Conservation (phyloP, 164 flowering plant species). For the Echeveria elegans region DNA sequence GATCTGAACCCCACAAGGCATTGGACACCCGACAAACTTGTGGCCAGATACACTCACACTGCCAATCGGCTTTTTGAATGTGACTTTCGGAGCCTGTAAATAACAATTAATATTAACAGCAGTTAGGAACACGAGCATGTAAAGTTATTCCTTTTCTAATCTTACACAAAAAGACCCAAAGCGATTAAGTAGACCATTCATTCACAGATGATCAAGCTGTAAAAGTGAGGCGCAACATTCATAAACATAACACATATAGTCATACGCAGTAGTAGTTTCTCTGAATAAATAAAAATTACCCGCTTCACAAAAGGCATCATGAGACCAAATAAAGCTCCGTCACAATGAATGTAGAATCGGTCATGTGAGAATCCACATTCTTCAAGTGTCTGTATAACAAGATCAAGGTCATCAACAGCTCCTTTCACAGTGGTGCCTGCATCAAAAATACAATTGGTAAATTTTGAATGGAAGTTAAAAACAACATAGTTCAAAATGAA, state of each 20-base stretch:
- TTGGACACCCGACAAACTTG: constrained; percentile 95
- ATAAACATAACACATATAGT: background rate
- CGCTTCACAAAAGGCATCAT: constrained; percentile 97
- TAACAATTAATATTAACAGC: background rate
- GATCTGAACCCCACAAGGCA: constrained; percentile 96
- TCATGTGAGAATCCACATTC: constrained; percentile 71
- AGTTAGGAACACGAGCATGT: background rate
- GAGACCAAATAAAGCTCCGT: constrained; percentile 90
- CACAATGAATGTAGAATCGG: constrained; percentile 87
- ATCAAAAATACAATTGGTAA: constrained; percentile 8
- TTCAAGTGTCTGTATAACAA: constrained; percentile 76
- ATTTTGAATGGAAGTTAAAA: background rate
- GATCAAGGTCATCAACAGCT: constrained; percentile 97
- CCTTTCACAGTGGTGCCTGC: constrained; percentile 96
- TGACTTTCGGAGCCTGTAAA: constrained; percentile 83
- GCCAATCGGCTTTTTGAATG: constrained; percentile 91
- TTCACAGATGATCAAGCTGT: background rate
- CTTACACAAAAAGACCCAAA: background rate
- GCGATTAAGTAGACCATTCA: background rate
- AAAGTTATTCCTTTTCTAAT: background rate
- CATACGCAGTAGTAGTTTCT: background rate
- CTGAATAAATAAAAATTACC: constrained; percentile 27
- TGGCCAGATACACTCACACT: constrained; percentile 97
- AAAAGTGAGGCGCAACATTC: background rate
- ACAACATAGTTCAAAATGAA: background rate